Evolutionary conservation across 129 eudicot genomes (phyloP), one percentile per base, ranked within the genome.

Genomic region (Silybum marianum): DNA sequence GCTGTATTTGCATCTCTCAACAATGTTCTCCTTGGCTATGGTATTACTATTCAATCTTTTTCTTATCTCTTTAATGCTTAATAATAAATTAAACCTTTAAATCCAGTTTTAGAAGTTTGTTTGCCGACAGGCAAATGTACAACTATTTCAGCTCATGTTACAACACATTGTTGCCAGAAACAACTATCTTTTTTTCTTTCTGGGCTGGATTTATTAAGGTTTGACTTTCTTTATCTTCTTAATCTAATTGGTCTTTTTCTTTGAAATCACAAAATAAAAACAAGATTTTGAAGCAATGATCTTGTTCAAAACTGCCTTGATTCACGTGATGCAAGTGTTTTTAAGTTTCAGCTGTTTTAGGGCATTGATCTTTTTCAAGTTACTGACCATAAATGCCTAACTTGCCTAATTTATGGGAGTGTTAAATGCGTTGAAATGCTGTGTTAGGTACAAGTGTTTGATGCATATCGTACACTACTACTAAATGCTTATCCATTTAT

Each of bases 11-110:
- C 98, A 70, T 93, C 98, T 48, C 93, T 91, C 75, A 93, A 93
- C 88, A 91, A 93, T 73, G 94, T 91, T 38, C 98, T 93, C 36
- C 98, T 93, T 84, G 97, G 98, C 60, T 91, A 93, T 84, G 98
- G 98, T 91, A 81, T n/a, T n/a, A n/a, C n/a, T n/a, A 28, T 63
- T 44, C 21, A 3, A 72, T 73, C 3, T 26, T n/a, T 63, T 73
- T 32, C 2, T 9, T 14, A 18, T 74, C 69, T 34, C 21, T 72
- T 34, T 75, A 36, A 13, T 71, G 30, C 24, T 62, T n/a, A n/a
- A 78, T 0, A 26, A 11, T 13, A 39, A 40, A 10, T 32, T 9
- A 72, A 80, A 62, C 78, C 76, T 80, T 79, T 40, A 73, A 81
- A 73, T 73, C 83, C 79, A 81, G 79, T 75, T 68, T 58, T 38